A percentile compares a stretch with the other conserved stretches of the same genome.
phyloP scores from a whole-genome alignment of 1,139 yeast species.

The Taiozyma sp. region DNA sequence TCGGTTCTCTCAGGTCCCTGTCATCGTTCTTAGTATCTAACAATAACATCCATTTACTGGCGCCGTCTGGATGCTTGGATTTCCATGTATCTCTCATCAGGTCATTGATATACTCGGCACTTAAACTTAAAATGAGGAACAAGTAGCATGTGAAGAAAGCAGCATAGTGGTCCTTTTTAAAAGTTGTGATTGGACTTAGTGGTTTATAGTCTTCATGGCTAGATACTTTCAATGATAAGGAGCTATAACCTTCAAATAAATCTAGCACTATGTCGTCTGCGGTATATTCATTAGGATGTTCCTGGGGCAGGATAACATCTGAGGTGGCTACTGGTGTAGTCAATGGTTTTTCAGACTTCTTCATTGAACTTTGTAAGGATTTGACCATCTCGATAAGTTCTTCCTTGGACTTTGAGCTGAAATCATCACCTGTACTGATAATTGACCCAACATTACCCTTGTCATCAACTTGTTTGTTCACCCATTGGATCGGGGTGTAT shows the following conservation, averaged over 20 bases:
- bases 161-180: constrained; percentile 15
- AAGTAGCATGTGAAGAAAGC: constrained; percentile 15
- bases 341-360: neutral
- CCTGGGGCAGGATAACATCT: neutral
- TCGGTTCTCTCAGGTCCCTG: constrained; percentile 2
- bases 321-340: neutral
- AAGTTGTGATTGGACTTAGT: constrained; percentile 7
- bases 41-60: constrained; percentile 15
- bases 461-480: constrained; percentile 1
- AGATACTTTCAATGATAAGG: constrained; percentile 15
- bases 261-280: constrained; percentile 5
- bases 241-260: constrained; percentile 15
- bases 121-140: constrained; percentile 9
- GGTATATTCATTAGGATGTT: neutral
- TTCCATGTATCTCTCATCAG: constrained; percentile 10
- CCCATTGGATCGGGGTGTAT: constrained; percentile 16
- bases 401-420: neutral
- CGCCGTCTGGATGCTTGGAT: constrained; percentile 16
- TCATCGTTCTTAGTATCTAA: constrained; percentile 12
- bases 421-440: neutral
- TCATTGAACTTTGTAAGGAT: neutral
- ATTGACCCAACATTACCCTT: neutral
- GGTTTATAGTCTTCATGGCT: constrained; percentile 20
- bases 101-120: constrained; percentile 2
- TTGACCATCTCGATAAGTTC: neutral